phyloP scores from a whole-genome alignment of 2,329 filamentous ascomycete genomes.

The Periconia macrospinosa region DNA sequence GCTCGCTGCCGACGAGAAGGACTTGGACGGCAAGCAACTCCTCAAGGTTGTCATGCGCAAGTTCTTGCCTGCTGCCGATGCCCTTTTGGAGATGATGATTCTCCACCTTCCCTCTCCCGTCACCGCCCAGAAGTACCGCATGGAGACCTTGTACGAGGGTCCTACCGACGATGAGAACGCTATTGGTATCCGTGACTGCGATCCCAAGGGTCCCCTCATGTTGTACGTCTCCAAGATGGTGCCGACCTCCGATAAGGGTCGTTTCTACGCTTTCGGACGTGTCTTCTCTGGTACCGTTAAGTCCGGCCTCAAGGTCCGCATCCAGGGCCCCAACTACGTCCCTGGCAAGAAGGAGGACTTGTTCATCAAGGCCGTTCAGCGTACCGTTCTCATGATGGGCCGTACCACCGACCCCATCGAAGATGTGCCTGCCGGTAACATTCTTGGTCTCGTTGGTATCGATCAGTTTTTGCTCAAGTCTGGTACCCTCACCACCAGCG shows the following conservation, averaged over 20 bases:
- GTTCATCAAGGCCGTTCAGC: constrained; percentile 99
- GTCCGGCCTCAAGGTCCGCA: constrained; percentile 99
- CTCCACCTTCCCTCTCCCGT: constrained; percentile 96
- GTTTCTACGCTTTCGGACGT: constrained; percentile 99
- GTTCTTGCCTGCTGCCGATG: constrained; percentile 97
- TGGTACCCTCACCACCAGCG: constrained; percentile 95
- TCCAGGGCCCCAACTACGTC: constrained; percentile 98
- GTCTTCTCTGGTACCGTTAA: constrained; percentile 98
- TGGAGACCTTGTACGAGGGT: constrained; percentile 98
- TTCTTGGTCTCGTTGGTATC: constrained; percentile 98
- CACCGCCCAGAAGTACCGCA: constrained; percentile 96
- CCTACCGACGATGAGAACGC: constrained; percentile 87
- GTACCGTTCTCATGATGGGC: constrained; percentile 99
- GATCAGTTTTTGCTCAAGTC: constrained; percentile 99
- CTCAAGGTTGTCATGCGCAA: constrained; percentile 98
- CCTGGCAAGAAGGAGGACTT: constrained; percentile 99
- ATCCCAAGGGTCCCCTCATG: constrained; percentile 98
- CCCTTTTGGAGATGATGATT: constrained; percentile 99
- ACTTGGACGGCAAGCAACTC: constrained; percentile 95
- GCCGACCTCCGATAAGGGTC: constrained; percentile 98
- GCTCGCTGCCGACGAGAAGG: constrained; percentile 81
- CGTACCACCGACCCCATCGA: constrained; percentile 98
- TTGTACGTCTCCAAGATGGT: constrained; percentile 99
- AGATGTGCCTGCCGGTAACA: constrained; percentile 99
- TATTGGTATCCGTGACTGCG: constrained; percentile 97